Evolutionary conservation across 2,329 filamentous ascomycete genomes (phyloP), one percentile per base, ranked within the genome.

Genomic region (Beauveria australis): DNA sequence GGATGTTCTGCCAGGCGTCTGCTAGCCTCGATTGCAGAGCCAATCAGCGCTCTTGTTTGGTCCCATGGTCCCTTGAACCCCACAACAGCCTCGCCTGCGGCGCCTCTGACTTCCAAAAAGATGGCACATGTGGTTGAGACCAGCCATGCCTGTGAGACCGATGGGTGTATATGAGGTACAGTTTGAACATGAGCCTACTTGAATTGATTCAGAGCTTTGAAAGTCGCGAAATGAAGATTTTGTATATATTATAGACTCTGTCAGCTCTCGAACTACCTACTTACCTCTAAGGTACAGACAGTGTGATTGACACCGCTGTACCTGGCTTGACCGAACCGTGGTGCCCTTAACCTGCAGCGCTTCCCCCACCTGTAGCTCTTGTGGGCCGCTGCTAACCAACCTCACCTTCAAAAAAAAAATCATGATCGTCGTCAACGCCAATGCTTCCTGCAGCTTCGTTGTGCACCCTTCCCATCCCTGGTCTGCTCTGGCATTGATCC

Each of bases 351-450:
- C 33, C 33, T 37, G 33, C 12, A 37, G 33, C 28, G 28, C 48
- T 52, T 22, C n/a, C 48, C 48, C 48, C 53, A 19, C 40, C n/a
- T 40, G 19, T n/a, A 37, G 53, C 53, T 47, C 26, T 5, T 22
- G 53, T 55, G 53, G 53, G 41, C 53, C 53, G 8, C 40, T 43
- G 22, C 26, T 41, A 24, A 24, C 24, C 24, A 24, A 63, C 63
- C 67, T 37, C 24, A 24, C 24, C 24, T 24, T 24, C 24, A 24
- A 4, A 54, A 64, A 64, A 70, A 70, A 70, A 70, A 30, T 33
- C 14, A 53, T 53, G 33, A 18, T 19, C 33, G 10, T 1, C 14
- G 16, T 37, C 49, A 6, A 46, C 44, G 10, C 7, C 28, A 44
- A 57, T 37, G 40, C n/a, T 48, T 40, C 7, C 44, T 12, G 12